Conservation (phyloP, 164 flowering plant species). For the Tetrastigma voinierianum region DNA sequence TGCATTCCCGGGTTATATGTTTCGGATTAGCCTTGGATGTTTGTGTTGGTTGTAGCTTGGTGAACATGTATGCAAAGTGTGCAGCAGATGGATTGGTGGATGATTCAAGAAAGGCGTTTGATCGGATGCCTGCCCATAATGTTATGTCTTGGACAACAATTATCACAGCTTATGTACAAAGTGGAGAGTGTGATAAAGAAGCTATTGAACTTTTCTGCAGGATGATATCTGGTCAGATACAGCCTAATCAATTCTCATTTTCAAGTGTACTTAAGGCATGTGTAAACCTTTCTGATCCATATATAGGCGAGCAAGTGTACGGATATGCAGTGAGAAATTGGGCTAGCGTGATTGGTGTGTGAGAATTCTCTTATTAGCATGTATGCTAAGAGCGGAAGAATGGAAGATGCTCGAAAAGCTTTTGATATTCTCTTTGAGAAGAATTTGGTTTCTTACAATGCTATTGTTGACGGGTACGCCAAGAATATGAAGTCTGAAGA, state of each 20-base stretch:
- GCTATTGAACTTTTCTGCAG: constrained; percentile 54
- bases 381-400: constrained; percentile 57
- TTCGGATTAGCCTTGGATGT: constrained; percentile 52
- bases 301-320: constrained; percentile 56
- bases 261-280: constrained; percentile 79
- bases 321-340: constrained; percentile 51
- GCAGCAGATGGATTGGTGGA: constrained; percentile 31
- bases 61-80: constrained; percentile 80
- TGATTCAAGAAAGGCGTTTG: constrained; percentile 64
- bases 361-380: constrained; percentile 79
- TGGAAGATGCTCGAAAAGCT: constrained; percentile 75
- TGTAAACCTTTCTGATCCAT: constrained; percentile 47
- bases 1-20: constrained; percentile 50
- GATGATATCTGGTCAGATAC: constrained; percentile 49
- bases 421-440: constrained; percentile 73
- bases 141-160: constrained; percentile 95
- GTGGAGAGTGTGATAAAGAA: constrained; percentile 48
- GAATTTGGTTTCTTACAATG: constrained; percentile 68
- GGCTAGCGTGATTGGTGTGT: constrained; percentile 64
- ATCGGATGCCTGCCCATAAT: constrained; percentile 58
- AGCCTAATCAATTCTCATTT: constrained; percentile 77
- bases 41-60: constrained; percentile 75
- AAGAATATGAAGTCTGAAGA: constrained; percentile 51
- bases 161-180: constrained; percentile 69
- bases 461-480: constrained; percentile 61